Conservation (phyloP, 306 rosid genomes). For the Vigna nakashimae region DNA sequence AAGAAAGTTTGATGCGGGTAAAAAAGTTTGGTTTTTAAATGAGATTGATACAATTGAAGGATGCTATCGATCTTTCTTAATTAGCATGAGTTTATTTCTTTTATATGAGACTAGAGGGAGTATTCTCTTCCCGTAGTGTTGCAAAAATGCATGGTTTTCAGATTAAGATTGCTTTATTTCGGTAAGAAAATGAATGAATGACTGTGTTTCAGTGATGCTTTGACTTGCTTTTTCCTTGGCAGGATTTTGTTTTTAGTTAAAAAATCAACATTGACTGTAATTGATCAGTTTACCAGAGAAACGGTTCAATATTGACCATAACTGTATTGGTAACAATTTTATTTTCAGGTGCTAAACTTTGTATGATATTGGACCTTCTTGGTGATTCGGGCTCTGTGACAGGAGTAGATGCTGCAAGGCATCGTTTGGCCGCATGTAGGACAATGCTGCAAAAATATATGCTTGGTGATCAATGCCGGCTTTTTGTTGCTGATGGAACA, state of each 20-base stretch:
- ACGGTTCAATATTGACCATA: background rate
- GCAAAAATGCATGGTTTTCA: background rate
- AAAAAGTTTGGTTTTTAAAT: background rate
- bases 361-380: constrained; percentile 82
- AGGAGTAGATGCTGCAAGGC: constrained; percentile 91
- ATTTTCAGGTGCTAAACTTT: constrained; percentile 88
- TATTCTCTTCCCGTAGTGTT: background rate
- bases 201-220: background rate
- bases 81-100: too few relatives aligned
- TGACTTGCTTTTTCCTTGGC: background rate
- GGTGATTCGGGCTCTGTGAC: constrained; percentile 81
- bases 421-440: constrained; percentile 87
- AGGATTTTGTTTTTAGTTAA: constrained; percentile 16
- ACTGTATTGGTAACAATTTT: constrained; percentile 8
- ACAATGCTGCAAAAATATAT: constrained; percentile 85
- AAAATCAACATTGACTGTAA: background rate
- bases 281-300: constrained; percentile 4
- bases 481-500: constrained; percentile 90
- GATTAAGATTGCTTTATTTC: constrained; percentile 21
- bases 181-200: background rate
- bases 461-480: constrained; percentile 76
- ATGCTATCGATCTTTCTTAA: too few relatives aligned
- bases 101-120: too few relatives aligned
- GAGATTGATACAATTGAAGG: background rate
- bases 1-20: background rate